Evolutionary conservation across 2,329 filamentous ascomycete species (phyloP).

Genomic region (Colletotrichum sublineola): DNA sequence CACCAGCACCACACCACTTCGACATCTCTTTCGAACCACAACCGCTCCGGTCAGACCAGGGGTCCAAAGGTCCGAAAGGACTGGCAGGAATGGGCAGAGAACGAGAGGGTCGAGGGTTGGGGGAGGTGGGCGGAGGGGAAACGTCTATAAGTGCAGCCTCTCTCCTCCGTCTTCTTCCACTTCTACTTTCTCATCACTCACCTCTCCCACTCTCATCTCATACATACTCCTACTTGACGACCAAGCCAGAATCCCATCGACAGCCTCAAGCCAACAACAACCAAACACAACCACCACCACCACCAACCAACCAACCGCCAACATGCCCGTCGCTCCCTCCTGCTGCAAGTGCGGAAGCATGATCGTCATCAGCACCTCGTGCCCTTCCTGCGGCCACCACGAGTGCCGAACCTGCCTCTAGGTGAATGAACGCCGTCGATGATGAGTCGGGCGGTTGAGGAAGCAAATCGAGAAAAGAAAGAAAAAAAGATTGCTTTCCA

Average conservation of each 20-base stretch:
- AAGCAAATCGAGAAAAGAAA: not conserved
- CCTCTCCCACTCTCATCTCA: accelerated
- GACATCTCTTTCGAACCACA: constrained; percentile 14
- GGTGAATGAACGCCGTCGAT: not conserved
- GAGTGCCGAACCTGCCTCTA: constrained; percentile 63
- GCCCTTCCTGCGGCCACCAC: constrained; percentile 63
- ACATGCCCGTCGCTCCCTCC: constrained; percentile 63
- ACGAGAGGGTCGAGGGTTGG: constrained; percentile 21
- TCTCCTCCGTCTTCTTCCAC: constrained; percentile 4
- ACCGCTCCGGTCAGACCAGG: constrained; percentile 32
- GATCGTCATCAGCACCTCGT: constrained; percentile 69
- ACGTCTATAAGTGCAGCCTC: constrained; percentile 38
- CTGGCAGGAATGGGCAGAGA: constrained; percentile 6
- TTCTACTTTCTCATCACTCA: accelerated
- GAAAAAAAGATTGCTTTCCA: not conserved
- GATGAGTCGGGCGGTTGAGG: not conserved
- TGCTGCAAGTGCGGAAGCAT: constrained; percentile 69
- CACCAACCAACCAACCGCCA: constrained; percentile 41
- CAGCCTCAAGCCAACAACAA: constrained; percentile 18
- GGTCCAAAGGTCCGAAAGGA: constrained; percentile 36
- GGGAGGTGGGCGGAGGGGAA: constrained; percentile 10
- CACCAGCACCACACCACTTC: constrained; percentile 19
- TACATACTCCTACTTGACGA: not conserved
- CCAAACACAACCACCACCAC: constrained; percentile 24
- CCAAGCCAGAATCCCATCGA: constrained; percentile 4